These are phyloP conservation scores for Chrysanthemum makinoi DNA, from an alignment of 129 eudicot species.

Conservation along the genomic window DNA sequence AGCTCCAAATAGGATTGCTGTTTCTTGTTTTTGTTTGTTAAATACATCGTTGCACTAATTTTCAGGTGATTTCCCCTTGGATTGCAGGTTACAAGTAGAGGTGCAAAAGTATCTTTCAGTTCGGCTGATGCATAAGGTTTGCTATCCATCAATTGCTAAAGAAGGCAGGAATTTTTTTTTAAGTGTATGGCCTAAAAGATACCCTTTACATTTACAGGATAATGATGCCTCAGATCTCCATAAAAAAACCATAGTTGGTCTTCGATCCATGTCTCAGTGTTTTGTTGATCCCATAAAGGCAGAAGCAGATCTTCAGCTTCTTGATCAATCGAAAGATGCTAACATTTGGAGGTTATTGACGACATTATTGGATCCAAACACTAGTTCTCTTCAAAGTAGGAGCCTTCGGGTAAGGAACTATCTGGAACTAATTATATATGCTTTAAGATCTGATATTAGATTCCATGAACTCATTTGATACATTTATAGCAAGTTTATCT, in stretches of 20 bases:
- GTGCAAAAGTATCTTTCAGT: conserved; percentile 81
- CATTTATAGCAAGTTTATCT: neutral
- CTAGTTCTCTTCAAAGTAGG: conserved; percentile 54
- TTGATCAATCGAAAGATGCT: conserved; percentile 84
- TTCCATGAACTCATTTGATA: neutral
- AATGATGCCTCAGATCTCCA: conserved; percentile 58
- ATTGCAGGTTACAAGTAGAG: conserved; percentile 84
- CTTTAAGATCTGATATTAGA: neutral
- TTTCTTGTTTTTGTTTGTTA: conserved; percentile 23
- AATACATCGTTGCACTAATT: conserved; percentile 31
- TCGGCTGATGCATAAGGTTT: conserved; percentile 73
- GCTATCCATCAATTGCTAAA: conserved; percentile 1
- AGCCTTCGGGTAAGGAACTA: conserved; percentile 55
- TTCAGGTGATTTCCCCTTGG: conserved; percentile 36
- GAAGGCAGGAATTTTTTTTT: neutral
- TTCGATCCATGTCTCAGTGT: conserved; percentile 74
- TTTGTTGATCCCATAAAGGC: conserved; percentile 71
- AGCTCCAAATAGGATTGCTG: conserved; percentile 12
- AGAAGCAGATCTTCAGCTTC: conserved; percentile 73
- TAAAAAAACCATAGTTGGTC: conserved; percentile 50
- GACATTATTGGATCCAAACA: conserved; percentile 65
- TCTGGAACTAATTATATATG: neutral
- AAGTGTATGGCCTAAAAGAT: conserved; percentile 19
- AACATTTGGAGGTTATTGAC: conserved; percentile 77
- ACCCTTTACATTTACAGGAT: conserved; percentile 52